phyloP scores from a whole-genome alignment of 352 stramenopile genomes.

The Phytopythium kandeliae region DNA sequence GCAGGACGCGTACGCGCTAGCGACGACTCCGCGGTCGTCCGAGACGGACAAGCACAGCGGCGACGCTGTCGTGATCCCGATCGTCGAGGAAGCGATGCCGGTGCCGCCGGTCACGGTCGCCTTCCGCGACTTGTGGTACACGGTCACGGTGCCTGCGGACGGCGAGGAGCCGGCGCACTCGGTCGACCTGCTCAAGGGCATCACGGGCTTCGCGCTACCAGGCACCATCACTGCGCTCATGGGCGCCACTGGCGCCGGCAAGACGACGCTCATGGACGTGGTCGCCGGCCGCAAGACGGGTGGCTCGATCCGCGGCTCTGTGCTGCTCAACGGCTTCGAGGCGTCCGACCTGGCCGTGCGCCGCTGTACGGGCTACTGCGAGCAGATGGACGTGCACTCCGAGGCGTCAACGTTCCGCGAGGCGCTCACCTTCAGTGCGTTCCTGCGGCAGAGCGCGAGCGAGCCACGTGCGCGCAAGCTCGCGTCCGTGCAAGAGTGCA shows the following conservation, averaged over 20 bases:
- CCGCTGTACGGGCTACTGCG: slow-evolving; percentile 31
- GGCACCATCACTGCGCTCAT: slow-evolving; percentile 51
- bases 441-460: slow-evolving; percentile 36
- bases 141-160: slow-evolving; percentile 1
- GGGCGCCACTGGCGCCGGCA: slow-evolving; percentile 65
- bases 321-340: slow-evolving; percentile 30
- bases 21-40: too few relatives aligned
- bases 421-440: slow-evolving; percentile 83
- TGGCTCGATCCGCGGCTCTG: slow-evolving; percentile 41
- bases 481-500: slow-evolving; percentile 21
- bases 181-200: slow-evolving; percentile 56
- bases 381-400: slow-evolving; percentile 84
- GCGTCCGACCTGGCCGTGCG: slow-evolving; percentile 18
- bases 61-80: not conserved
- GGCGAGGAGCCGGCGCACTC: slow-evolving; percentile 11
- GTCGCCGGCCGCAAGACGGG: slow-evolving; percentile 84
- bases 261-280: slow-evolving; percentile 92
- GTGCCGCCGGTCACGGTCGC: slow-evolving; percentile 2
- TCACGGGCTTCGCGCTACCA: slow-evolving; percentile 30
- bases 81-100: not conserved
- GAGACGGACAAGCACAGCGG: too few relatives aligned
- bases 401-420: slow-evolving; percentile 82
- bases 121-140: slow-evolving; percentile 9
- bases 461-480: slow-evolving; percentile 14
- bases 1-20: too few relatives aligned